A percentile compares a stretch with the other conserved stretches of the same genome.
Evolutionary conservation across 2,329 filamentous ascomycete genomes (phyloP).

Genomic region (Penicillium sp.): DNA sequence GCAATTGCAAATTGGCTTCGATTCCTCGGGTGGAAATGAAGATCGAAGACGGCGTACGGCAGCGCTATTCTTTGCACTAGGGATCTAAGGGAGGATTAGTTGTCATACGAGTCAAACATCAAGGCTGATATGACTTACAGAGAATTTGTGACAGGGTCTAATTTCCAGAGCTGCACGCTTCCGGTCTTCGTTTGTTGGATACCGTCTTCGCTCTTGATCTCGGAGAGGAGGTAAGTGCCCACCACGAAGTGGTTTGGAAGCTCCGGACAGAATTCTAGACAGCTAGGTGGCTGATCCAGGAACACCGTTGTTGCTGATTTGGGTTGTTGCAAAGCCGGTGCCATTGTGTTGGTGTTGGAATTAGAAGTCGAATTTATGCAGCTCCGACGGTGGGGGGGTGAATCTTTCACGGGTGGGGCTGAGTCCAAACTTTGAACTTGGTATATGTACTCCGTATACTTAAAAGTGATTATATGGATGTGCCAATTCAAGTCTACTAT

Average conservation of each 20-base stretch:
- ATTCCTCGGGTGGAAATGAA: conserved; percentile 72
- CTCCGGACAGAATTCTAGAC: conserved; percentile 47
- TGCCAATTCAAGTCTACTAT: no score
- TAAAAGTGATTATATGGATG: no score
- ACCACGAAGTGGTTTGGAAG: conserved; percentile 71
- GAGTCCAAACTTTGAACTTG: no score
- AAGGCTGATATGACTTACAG: conserved; percentile 29
- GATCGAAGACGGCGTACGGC: conserved; percentile 77
- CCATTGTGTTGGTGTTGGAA: neutral
- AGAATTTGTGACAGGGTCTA: conserved; percentile 43
- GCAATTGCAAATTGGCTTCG: conserved; percentile 70
- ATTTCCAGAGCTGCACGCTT: conserved; percentile 69
- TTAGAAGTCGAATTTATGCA: neutral
- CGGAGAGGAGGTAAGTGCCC: conserved; percentile 77
- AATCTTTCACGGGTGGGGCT: neutral
- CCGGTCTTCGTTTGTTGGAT: conserved; percentile 69
- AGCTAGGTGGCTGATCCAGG: conserved; percentile 50
- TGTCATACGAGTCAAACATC: neutral
- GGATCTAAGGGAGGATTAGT: conserved; percentile 35
- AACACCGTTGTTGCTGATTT: conserved; percentile 40
- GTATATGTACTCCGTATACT: no score
- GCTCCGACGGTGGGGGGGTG: neutral
- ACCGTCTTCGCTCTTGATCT: conserved; percentile 33
- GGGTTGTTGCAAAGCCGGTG: conserved; percentile 27
- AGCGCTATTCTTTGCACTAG: conserved; percentile 65